Base-by-base conservation (phyloP, 257 asterid genomes). In the Eustoma russellianum region DNA sequence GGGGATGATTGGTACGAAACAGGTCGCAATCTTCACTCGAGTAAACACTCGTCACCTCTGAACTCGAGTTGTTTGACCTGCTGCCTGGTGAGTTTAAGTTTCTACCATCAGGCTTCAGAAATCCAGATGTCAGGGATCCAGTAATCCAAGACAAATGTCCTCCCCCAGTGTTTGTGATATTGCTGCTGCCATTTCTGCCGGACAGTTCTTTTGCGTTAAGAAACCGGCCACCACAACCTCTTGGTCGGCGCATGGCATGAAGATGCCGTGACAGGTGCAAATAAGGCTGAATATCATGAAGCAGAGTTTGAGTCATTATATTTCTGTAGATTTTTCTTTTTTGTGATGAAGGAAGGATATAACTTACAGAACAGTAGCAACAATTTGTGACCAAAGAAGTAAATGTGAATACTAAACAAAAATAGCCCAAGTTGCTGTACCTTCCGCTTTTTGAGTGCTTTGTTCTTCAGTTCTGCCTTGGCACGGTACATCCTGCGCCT, bases 151-250 rank as follows among this genome's bases (percentile, higher is more conserved):
- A 56, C 14, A 50, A 7, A 33, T 48, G 59, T 34, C 45, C 55
- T 1, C 56, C 46, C 2, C 46, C 63, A 9, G 4, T 50, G 52
- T 18, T 63, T 58, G 45, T 62, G n/a, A 41, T n/a, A 44, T 48
- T 30, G 19, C 38, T 57, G 10, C 41, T 52, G 43, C 41, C 69
- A 18, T 45, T 67, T 47, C 57, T 38, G 35, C 53, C 63, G 28
- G 48, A 44, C 18, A 58, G 3, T 6, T 60, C 52, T 64, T 72
- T 83, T 6, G 83, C 76, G 75, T 88, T 88, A 56, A 88, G 88
- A 70, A 88, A 88, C 38, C 96, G 90, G 9, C 96, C 96, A 0
- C 96, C 94, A 33, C 70, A 76, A 56, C 96, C 96, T 65, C 96
- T 72, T 6, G 93, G 93, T 6, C 96, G 82, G 33, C 96, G 85